A percentile compares a stretch with the other conserved stretches of the same genome.
These are phyloP conservation scores for Candida maris DNA, from an alignment of 805 yeast genomes.

Conservation along the genomic window DNA sequence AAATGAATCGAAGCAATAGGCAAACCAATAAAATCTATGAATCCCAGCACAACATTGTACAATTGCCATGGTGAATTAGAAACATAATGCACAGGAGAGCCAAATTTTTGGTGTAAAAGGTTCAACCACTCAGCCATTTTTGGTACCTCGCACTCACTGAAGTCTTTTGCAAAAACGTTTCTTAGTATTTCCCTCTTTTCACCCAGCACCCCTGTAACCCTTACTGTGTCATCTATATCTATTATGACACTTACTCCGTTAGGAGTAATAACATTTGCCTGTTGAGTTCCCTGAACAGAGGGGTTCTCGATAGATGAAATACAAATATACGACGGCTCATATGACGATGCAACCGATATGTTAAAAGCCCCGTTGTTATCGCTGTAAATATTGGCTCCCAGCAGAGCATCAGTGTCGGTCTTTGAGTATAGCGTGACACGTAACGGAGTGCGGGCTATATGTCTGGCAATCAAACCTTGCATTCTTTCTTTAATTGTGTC, in stretches of 20 bases:
- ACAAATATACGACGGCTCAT: constrained; percentile 58
- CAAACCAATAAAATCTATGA: constrained; percentile 49
- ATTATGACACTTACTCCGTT: constrained; percentile 71
- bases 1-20: constrained; percentile 85
- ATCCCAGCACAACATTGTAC: constrained; percentile 56
- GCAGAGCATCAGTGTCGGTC: constrained; percentile 29
- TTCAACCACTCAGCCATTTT: constrained; percentile 73
- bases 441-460: constrained; percentile 55
- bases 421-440: constrained; percentile 54
- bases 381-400: constrained; percentile 40
- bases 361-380: constrained; percentile 69
- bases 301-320: constrained; percentile 48
- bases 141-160: constrained; percentile 65
- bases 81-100: constrained; percentile 76
- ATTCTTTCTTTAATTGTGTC: constrained; percentile 58
- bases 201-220: constrained; percentile 84
- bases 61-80: constrained; percentile 96
- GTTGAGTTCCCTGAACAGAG: constrained; percentile 43
- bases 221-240: constrained; percentile 93
- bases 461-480: constrained; percentile 64
- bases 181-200: constrained; percentile 80
- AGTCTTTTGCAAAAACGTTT: constrained; percentile 68
- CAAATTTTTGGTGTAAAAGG: constrained; percentile 37
- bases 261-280: constrained; percentile 37
- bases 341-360: constrained; percentile 47